phyloP scores from a whole-genome alignment of 371 early-diverging fungal genomes.

The Dichotomocladium elegans region DNA sequence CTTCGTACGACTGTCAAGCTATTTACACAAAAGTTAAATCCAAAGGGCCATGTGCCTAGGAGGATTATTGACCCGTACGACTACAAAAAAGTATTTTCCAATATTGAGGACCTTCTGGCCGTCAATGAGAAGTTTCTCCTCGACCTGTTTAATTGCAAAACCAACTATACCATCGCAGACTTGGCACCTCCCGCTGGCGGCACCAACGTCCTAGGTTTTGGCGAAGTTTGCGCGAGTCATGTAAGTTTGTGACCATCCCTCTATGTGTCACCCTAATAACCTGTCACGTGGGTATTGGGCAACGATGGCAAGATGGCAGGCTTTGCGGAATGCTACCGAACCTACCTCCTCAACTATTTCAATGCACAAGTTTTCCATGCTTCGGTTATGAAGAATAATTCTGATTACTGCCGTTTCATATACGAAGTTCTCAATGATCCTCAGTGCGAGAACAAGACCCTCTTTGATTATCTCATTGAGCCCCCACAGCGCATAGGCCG shows the following conservation, averaged over 20 bases:
- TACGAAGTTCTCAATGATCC: conserved; percentile 23
- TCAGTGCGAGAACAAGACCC: conserved; percentile 24
- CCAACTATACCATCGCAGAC: too few relatives aligned
- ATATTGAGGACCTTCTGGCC: conserved; percentile 31
- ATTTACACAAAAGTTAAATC: conserved; percentile 16
- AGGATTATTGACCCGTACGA: conserved; percentile 38
- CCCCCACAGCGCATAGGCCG: conserved; percentile 45
- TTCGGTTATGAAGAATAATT: conserved; percentile 33
- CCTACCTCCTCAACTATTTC: conserved; percentile 31
- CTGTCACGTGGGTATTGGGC: conserved; percentile 17
- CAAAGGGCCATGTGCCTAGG: conserved; percentile 14
- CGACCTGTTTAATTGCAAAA: conserved; percentile 17
- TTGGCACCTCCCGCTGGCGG: neutral
- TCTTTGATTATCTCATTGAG: conserved; percentile 37
- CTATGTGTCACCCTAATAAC: conserved; percentile 8
- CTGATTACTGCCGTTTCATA: conserved; percentile 28
- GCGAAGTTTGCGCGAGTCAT: conserved; percentile 35
- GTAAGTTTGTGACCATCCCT: conserved; percentile 22
- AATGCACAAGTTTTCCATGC: conserved; percentile 32
- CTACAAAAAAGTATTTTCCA: conserved; percentile 40
- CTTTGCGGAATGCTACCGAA: conserved; percentile 47
- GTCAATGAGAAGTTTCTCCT: conserved; percentile 28
- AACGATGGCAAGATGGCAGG: too few relatives aligned
- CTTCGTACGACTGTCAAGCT: conserved; percentile 25
- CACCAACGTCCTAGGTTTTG: conserved; percentile 24